These are phyloP conservation scores for Rhododendron griersonianum DNA, from an alignment of 148 eudicot genomes.

Conservation along the genomic window DNA sequence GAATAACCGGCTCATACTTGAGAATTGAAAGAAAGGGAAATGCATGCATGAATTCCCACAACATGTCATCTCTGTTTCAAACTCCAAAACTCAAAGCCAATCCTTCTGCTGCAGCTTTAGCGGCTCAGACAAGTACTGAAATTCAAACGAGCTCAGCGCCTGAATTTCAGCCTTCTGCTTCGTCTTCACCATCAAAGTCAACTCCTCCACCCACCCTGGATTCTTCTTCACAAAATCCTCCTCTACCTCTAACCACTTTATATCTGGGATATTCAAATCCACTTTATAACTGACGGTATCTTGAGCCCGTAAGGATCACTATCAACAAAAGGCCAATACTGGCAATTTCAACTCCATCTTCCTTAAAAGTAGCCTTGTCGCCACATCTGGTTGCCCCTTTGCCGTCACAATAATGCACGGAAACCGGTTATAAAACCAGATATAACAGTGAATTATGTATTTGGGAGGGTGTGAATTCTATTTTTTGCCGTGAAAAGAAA, in stretches of 20 bases:
- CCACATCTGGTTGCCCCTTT: conserved; percentile 94
- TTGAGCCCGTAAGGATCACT: conserved; percentile 95
- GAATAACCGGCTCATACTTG: too few relatives aligned
- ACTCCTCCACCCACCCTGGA: conserved; percentile 87
- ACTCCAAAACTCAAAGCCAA: conserved; percentile 51
- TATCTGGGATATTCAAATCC: conserved; percentile 87
- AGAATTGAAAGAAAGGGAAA: background rate
- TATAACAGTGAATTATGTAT: too few relatives aligned
- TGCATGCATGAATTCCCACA: background rate
- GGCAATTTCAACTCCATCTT: conserved; percentile 49
- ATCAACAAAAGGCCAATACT: conserved; percentile 32
- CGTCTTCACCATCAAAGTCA: conserved; percentile 68
- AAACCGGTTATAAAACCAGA: conserved; percentile 66
- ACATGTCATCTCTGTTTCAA: background rate
- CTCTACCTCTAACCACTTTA: conserved; percentile 90
- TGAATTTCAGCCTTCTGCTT: conserved; percentile 98
- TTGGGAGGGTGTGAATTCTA: too few relatives aligned
- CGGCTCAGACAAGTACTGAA: conserved; percentile 92
- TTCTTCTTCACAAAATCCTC: conserved; percentile 99
- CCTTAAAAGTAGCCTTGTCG: conserved; percentile 73
- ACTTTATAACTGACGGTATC: conserved; percentile 90
- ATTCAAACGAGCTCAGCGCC: conserved; percentile 86
- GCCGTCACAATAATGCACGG: conserved; percentile 91
- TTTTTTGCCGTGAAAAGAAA: too few relatives aligned
- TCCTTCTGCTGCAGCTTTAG: conserved; percentile 89